Evolutionary conservation across 306 rosid species (phyloP).

Genomic region (Inga leiocalycina): DNA sequence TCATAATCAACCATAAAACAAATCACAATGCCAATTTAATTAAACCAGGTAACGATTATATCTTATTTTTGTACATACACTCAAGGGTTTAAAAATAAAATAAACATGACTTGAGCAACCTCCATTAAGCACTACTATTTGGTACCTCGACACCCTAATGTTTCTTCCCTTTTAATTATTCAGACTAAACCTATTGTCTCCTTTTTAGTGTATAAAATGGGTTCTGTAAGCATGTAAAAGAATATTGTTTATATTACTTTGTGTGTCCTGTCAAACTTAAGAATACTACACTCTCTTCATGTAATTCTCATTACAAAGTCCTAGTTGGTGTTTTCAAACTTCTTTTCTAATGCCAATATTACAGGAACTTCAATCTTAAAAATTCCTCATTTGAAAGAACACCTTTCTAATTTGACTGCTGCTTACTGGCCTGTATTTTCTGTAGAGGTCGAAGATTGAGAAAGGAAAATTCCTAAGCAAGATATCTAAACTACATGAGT

Average conservation of each 20-base stretch:
- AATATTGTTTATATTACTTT: background rate
- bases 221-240: background rate
- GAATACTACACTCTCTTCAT: background rate
- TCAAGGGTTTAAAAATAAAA: background rate
- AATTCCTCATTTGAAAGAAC: conserved; percentile 7
- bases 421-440: background rate
- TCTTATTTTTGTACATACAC: background rate
- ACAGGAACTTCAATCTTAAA: background rate
- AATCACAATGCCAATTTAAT: conserved; percentile 23
- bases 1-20: conserved; percentile 9
- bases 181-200: background rate
- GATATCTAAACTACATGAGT: background rate
- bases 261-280: background rate
- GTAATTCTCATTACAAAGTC: background rate
- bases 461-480: conserved; percentile 3
- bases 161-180: background rate
- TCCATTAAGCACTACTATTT: background rate
- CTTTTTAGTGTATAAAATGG: background rate
- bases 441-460: background rate
- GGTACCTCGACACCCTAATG: background rate
- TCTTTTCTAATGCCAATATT: background rate
- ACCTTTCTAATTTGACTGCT: background rate
- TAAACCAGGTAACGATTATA: background rate
- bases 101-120: background rate
- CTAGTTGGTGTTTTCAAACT: background rate